Conservation (phyloP, 2,329 filamentous ascomycete genomes). For the Celoporthe dispersa region DNA sequence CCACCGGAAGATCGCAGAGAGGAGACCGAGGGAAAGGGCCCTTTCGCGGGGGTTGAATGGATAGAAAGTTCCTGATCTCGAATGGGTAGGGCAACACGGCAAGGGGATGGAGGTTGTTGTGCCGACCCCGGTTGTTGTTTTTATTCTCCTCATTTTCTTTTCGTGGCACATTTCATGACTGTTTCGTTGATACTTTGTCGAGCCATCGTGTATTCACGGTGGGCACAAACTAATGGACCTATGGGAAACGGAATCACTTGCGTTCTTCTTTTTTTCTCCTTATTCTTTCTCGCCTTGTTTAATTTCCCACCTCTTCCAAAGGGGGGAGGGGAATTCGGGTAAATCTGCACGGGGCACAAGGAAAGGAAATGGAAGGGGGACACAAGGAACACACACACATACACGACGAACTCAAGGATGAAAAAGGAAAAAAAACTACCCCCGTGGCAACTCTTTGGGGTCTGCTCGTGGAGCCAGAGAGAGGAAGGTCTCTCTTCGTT, state of each 20-base stretch:
- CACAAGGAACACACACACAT: background rate
- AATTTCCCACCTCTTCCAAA: background rate
- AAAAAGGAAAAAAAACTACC: slow-evolving; percentile 11
- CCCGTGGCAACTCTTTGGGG: too few species aligned
- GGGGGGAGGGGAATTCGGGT: background rate
- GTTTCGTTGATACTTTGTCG: slow-evolving; percentile 13
- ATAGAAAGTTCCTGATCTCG: background rate
- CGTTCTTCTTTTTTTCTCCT: background rate
- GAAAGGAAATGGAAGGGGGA: background rate
- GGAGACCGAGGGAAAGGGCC: background rate
- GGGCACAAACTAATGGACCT: slow-evolving; percentile 2
- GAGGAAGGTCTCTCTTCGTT: background rate
- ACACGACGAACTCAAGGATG: background rate
- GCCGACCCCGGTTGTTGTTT: background rate
- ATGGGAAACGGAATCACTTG: background rate
- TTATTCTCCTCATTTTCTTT: background rate
- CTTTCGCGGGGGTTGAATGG: background rate
- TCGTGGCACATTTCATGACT: slow-evolving; percentile 7
- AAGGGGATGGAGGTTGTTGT: background rate
- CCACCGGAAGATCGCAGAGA: background rate
- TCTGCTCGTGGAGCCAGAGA: background rate
- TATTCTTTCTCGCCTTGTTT: background rate
- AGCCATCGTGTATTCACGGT: background rate
- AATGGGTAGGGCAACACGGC: background rate
- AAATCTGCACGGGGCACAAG: background rate